Evolutionary conservation across 2,329 filamentous ascomycete genomes (phyloP).

Genomic region (Bipolaris zeicola): DNA sequence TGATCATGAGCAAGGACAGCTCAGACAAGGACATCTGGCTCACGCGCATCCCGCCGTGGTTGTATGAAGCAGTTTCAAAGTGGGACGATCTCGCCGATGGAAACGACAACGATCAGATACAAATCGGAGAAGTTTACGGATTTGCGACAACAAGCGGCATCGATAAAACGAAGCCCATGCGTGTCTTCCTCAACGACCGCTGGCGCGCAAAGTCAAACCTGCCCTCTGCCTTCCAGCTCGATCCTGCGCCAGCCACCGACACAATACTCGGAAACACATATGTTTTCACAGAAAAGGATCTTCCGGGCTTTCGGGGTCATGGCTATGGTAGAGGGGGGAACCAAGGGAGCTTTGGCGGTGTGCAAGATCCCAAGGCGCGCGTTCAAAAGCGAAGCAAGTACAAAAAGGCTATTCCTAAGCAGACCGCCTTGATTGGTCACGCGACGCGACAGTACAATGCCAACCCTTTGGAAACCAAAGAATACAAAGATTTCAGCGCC

Average conservation of each 20-base stretch:
- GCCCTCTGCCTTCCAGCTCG: constrained; percentile 87
- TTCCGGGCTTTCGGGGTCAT: constrained; percentile 70
- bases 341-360: constrained; percentile 26
- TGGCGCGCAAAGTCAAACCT: constrained; percentile 72
- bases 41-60: constrained; percentile 48
- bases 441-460: constrained; percentile 63
- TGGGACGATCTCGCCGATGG: constrained; percentile 44
- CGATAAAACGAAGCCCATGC: constrained; percentile 58
- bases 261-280: constrained; percentile 79
- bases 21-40: constrained; percentile 43
- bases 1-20: constrained; percentile 40
- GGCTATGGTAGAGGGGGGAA: constrained; percentile 29
- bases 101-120: constrained; percentile 47
- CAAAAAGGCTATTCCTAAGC: constrained; percentile 47
- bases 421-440: constrained; percentile 64
- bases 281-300: constrained; percentile 91
- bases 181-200: constrained; percentile 67
- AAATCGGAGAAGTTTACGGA: constrained; percentile 44
- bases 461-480: constrained; percentile 52
- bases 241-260: constrained; percentile 61
- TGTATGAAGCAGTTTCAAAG: constrained; percentile 47
- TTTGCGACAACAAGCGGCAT: constrained; percentile 37
- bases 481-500: constrained; percentile 51
- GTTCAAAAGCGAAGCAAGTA: constrained; percentile 44
- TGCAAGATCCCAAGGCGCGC: constrained; percentile 41